These are phyloP conservation scores for Leccinum fallax DNA, from an alignment of 1,284 basidiomycete species.

Conservation along the genomic window DNA sequence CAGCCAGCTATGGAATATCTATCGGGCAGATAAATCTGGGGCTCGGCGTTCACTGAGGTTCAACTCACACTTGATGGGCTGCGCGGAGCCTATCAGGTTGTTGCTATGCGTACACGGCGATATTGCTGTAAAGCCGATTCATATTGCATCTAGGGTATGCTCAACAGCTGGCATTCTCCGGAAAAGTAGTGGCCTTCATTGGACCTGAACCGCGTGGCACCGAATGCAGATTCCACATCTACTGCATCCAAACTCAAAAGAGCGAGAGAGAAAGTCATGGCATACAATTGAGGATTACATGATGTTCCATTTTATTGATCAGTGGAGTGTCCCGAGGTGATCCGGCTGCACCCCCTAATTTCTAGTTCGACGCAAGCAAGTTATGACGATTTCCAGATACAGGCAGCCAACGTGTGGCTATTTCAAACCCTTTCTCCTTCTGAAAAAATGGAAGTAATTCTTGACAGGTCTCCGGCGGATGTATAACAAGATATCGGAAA, in stretches of 20 bases:
- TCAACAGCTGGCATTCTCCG: background rate
- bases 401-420: background rate
- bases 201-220: background rate
- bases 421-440: background rate
- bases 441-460: background rate
- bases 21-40: slow-evolving; percentile 1
- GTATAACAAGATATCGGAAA: slow-evolving; percentile 1
- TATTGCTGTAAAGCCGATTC: background rate
- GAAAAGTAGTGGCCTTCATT: background rate
- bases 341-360: background rate
- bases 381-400: background rate
- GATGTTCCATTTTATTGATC: background rate
- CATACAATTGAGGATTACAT: background rate
- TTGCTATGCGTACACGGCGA: background rate
- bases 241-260: background rate
- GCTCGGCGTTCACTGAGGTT: background rate
- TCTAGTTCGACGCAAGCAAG: background rate
- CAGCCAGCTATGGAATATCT: background rate
- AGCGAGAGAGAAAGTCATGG: background rate
- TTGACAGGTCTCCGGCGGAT: background rate
- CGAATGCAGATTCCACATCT: background rate
- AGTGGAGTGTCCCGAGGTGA: background rate
- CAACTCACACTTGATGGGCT: background rate
- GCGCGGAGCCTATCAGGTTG: background rate
- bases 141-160: background rate